Percentiles rank a stretch among this genome's conserved stretches.
phyloP scores from a whole-genome alignment of 139 green algal genomes.

The Volvox reticuliferus region DNA sequence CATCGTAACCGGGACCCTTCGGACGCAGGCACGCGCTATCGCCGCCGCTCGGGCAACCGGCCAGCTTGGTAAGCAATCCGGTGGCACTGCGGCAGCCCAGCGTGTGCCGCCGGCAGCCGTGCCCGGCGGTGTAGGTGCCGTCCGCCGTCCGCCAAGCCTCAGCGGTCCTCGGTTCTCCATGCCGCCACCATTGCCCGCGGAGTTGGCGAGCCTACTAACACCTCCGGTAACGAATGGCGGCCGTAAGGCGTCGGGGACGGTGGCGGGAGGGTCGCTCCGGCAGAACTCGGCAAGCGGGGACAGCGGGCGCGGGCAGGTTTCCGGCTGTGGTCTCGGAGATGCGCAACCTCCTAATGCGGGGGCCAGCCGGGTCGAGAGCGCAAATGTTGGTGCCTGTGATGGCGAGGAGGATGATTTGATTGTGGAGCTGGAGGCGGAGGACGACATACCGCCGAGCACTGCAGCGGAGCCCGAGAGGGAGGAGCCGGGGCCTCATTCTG shows the following conservation, averaged over 20 bases:
- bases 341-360: too few relatives aligned
- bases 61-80: background rate
- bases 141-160: background rate
- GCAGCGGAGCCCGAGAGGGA: too few relatives aligned
- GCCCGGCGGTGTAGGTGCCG: background rate
- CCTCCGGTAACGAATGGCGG: background rate
- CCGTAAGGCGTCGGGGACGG: background rate
- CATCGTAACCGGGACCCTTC: background rate
- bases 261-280: background rate
- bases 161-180: background rate
- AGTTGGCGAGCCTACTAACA: background rate
- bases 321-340: too few relatives aligned
- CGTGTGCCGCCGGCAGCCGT: background rate
- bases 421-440: background rate
- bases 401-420: background rate
- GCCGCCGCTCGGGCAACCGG: constrained; percentile 3
- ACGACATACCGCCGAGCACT: too few relatives aligned
- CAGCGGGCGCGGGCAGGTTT: background rate
- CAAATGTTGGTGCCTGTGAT: background rate
- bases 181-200: constrained; percentile 6
- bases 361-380: too few relatives aligned
- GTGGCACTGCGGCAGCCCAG: background rate
- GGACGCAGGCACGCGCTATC: constrained; percentile 10
- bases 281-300: background rate
- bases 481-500: too few relatives aligned